Base-by-base conservation (phyloP, 169 alveolate genomes). In the Cryptosporidium sp. region DNA sequence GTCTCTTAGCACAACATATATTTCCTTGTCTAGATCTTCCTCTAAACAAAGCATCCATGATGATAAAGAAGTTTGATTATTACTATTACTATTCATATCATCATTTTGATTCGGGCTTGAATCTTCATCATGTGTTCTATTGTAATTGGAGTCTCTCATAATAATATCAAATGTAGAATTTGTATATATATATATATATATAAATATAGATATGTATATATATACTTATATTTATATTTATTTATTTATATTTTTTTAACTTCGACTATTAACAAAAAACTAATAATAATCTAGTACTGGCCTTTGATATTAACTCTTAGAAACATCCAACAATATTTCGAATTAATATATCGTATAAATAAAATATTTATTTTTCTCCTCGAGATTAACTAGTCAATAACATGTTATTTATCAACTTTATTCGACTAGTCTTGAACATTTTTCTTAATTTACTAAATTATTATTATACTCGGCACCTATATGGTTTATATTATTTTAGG, bases 31-130 rank as follows among this genome's bases (percentile, higher is more conserved):
- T 31, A 80, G 55, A 41, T 80, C 89, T 39, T 80, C 89, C 39
- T 80, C 89, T 48, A 80, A 48, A 29, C 89, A 80, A 26, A 80
- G 43, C 75, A 80, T 62, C 68, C 89, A 80, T 29, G 89, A 43
- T 21, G 89, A 61, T 6, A 80, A 14, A 10, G 89, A 35, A 4
- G 89, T 33, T 26, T 73, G 86, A 69, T 73, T 51, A 35, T 51
- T 73, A 26, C 26, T 50, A 3, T 12, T 41, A 18, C 3, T 69
- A 37, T 33, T 37, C 31, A 26, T 52, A 9, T 69, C 80, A 39
- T 69, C 58, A 50, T 58, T 70, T 58, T 21, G 55, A 48, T 48
- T 50, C 48, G 51, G 68, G 31, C 58, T 70, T 10, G 84, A 70
- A 14, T 70, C 84, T 12, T 45, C 41, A 23, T 43, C 41, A 29